These are phyloP conservation scores for Litchi chinensis DNA, from an alignment of 345 rosid genomes.

Conservation along the genomic window DNA sequence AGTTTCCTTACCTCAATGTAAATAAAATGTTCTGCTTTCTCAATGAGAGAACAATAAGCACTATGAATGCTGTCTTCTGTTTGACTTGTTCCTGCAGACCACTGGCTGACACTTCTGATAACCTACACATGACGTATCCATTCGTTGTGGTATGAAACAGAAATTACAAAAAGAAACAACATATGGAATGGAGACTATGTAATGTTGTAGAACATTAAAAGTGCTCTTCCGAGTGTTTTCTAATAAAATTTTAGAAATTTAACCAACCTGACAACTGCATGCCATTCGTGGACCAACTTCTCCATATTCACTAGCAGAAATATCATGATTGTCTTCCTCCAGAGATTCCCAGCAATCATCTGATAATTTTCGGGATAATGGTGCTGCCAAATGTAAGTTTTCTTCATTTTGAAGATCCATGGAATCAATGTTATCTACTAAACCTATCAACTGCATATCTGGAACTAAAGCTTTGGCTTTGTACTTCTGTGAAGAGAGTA, in stretches of 20 bases:
- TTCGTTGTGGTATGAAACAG: constrained; percentile 5
- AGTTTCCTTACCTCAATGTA: constrained; percentile 74
- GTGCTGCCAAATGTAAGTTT: constrained; percentile 16
- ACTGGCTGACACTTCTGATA: constrained; percentile 86
- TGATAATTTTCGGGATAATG: constrained; percentile 27
- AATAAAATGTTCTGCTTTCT: constrained; percentile 80
- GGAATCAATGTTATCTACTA: constrained; percentile 26
- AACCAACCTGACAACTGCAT: constrained; percentile 75
- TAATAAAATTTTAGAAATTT: background rate
- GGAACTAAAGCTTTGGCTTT: constrained; percentile 28
- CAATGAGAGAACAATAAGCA: constrained; percentile 78
- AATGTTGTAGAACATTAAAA: background rate
- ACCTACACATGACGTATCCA: constrained; percentile 36
- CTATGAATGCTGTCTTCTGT: constrained; percentile 90
- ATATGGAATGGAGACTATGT: background rate
- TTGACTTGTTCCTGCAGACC: constrained; percentile 92
- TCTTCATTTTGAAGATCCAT: constrained; percentile 31
- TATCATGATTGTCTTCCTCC: constrained; percentile 34
- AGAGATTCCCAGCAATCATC: constrained; percentile 47
- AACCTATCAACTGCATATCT: constrained; percentile 27
- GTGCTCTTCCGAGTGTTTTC: background rate
- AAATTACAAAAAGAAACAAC: constrained; percentile 5
- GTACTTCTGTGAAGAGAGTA: constrained; percentile 29
- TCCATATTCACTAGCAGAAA: constrained; percentile 30
- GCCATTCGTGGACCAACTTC: constrained; percentile 60